A percentile compares a stretch with the other conserved stretches of the same genome.
phyloP scores from a whole-genome alignment of 1,284 basidiomycete genomes.

The Sporisorium sorghi region DNA sequence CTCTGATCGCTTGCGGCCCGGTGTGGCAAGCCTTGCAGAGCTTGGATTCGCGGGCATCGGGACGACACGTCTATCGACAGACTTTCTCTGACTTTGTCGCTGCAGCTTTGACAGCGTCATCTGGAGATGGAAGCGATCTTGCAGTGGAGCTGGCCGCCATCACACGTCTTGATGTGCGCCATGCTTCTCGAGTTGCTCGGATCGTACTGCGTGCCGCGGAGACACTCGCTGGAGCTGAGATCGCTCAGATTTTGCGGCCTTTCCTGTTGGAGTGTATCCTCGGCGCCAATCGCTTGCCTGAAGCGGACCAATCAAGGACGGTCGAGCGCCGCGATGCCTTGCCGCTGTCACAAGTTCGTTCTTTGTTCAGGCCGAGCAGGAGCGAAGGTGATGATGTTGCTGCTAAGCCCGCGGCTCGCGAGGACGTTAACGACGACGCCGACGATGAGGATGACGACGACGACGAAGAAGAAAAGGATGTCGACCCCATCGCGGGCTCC shows the following conservation, averaged over 20 bases:
- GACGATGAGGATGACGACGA: constrained; percentile 52
- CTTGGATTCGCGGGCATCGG: constrained; percentile 24
- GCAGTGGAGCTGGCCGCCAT: constrained; percentile 25
- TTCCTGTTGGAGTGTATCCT: constrained; percentile 30
- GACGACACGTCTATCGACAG: constrained; percentile 16
- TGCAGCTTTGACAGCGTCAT: constrained; percentile 9
- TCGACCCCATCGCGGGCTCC: constrained; percentile 58
- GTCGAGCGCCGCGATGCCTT: constrained; percentile 9
- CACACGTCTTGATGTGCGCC: constrained; percentile 28
- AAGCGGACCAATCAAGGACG: background rate
- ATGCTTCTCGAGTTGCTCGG: constrained; percentile 21
- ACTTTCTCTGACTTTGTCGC: constrained; percentile 41
- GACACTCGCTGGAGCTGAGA: constrained; percentile 4
- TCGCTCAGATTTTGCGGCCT: constrained; percentile 14
- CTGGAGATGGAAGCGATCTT: background rate
- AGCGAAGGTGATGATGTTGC: background rate
- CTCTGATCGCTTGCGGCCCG: constrained; percentile 21
- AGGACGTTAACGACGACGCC: constrained; percentile 59
- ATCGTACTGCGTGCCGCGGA: constrained; percentile 13
- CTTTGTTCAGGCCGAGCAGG: constrained; percentile 21
- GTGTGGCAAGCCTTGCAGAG: constrained; percentile 32
- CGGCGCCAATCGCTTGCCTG: constrained; percentile 22
- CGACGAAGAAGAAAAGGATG: constrained; percentile 33
- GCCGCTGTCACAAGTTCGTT: constrained; percentile 24
- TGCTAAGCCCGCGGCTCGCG: constrained; percentile 60